These are phyloP conservation scores for Ganoderma boninense DNA, from an alignment of 1,284 basidiomycete genomes.

Conservation along the genomic window DNA sequence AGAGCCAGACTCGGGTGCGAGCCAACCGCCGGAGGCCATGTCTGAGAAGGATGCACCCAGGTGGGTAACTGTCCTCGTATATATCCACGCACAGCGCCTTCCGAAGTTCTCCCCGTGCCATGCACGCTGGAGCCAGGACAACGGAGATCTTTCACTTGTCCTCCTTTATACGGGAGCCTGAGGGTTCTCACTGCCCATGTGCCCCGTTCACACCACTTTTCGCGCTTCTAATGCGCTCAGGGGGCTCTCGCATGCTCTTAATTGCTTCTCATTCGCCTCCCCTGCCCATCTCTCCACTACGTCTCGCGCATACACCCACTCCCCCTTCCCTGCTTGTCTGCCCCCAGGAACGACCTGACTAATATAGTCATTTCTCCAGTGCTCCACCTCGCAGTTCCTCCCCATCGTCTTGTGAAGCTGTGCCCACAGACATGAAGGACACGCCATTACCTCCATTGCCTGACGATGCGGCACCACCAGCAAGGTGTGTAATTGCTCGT, in stretches of 20 bases:
- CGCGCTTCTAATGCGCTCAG: slow-evolving; percentile 7
- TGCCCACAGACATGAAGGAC: slow-evolving; percentile 22
- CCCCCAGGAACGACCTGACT: background rate
- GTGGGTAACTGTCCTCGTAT: slow-evolving; percentile 14
- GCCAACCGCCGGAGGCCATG: background rate
- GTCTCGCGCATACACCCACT: background rate
- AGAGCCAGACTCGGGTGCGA: slow-evolving; percentile 1
- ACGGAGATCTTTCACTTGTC: slow-evolving; percentile 7
- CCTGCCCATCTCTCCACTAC: slow-evolving; percentile 13
- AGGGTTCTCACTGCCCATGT: slow-evolving; percentile 20
- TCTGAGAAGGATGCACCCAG: slow-evolving; percentile 9
- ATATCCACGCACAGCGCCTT: background rate
- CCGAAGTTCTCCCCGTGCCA: slow-evolving; percentile 8
- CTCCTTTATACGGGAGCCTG: background rate
- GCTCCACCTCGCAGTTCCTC: background rate
- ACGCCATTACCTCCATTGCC: slow-evolving; percentile 23
- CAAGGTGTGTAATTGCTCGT: slow-evolving; percentile 12
- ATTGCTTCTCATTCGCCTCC: slow-evolving; percentile 9
- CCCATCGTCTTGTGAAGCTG: background rate
- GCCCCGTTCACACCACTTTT: slow-evolving; percentile 21
- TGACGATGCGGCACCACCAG: slow-evolving; percentile 1
- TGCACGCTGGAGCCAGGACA: background rate
- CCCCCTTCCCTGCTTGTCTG: background rate
- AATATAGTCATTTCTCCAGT: background rate
- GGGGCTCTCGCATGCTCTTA: background rate